Conservation (phyloP, 2,329 filamentous ascomycete species). For the Cordyceps tenuipes region DNA sequence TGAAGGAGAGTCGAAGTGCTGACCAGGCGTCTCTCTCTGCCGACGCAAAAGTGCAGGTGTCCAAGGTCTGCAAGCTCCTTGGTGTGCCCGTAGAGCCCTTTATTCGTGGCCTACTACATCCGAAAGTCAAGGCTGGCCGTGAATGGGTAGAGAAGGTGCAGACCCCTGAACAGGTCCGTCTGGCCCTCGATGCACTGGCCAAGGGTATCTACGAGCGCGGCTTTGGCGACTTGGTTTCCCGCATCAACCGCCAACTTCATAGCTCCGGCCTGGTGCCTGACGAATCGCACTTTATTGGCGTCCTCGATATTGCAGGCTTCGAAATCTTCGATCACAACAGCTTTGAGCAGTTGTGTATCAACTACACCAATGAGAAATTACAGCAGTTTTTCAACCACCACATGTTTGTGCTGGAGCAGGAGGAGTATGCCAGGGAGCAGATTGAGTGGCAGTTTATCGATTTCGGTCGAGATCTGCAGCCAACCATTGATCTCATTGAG, state of each 20-base stretch:
- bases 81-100: constrained; percentile 82
- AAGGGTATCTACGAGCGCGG: constrained; percentile 97
- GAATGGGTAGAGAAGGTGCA: constrained; percentile 99
- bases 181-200: constrained; percentile 80
- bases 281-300: constrained; percentile 92
- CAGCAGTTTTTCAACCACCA: constrained; percentile 99
- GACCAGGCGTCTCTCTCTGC: constrained; percentile 80
- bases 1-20: constrained; percentile 81
- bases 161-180: constrained; percentile 89
- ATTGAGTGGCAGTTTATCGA: constrained; percentile 99
- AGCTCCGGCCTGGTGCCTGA: constrained; percentile 75
- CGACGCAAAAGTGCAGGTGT: constrained; percentile 66
- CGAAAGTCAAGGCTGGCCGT: constrained; percentile 86
- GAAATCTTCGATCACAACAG: constrained; percentile 98
- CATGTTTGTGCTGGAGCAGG: constrained; percentile 98
- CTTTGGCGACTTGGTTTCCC: constrained; percentile 83
- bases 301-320: constrained; percentile 97
- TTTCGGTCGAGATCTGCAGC: constrained; percentile 92
- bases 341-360: constrained; percentile 98
- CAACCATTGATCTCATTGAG: constrained; percentile 96
- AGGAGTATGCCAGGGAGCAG: constrained; percentile 93
- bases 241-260: constrained; percentile 88
- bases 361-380: constrained; percentile 98
- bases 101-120: constrained; percentile 79
- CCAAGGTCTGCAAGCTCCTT: constrained; percentile 73